phyloP scores from a whole-genome alignment of 495 filamentous ascomycete species.

The Penicillium bovifimosum region DNA sequence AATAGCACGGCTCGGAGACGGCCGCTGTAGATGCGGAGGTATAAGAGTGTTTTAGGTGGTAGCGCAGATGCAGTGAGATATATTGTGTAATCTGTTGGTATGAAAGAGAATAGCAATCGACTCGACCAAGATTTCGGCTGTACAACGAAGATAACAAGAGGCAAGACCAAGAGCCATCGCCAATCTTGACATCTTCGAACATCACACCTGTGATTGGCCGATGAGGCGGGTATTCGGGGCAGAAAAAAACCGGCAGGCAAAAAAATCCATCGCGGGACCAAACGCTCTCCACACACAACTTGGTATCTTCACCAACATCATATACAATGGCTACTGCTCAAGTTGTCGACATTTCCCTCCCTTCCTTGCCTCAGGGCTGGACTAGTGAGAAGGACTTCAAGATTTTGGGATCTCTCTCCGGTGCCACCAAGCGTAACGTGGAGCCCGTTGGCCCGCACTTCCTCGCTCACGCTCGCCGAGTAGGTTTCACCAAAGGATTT shows the following conservation, averaged over 20 bases:
- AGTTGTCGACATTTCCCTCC: conserved; percentile 55
- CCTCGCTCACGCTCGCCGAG: conserved; percentile 91
- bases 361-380: conserved; percentile 77
- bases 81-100: not conserved
- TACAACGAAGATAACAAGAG: conserved; percentile 12
- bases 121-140: not conserved
- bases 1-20: not conserved
- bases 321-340: conserved; percentile 44
- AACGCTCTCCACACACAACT: conserved; percentile 15
- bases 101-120: not conserved
- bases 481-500: conserved; percentile 31
- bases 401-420: conserved; percentile 61
- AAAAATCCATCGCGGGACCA: conserved; percentile 22
- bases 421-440: conserved; percentile 71
- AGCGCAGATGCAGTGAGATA: not conserved
- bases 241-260: conserved; percentile 29
- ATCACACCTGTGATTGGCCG: conserved; percentile 28
- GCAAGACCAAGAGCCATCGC: not conserved
- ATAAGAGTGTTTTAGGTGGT: not conserved
- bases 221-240: conserved; percentile 22
- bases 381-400: conserved; percentile 87
- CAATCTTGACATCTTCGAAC: conserved; percentile 22
- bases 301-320: conserved; percentile 14
- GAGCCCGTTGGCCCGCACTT: conserved; percentile 97
- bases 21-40: not conserved